Conservation (phyloP, 129 eudicot species). For the Calendula officinalis region DNA sequence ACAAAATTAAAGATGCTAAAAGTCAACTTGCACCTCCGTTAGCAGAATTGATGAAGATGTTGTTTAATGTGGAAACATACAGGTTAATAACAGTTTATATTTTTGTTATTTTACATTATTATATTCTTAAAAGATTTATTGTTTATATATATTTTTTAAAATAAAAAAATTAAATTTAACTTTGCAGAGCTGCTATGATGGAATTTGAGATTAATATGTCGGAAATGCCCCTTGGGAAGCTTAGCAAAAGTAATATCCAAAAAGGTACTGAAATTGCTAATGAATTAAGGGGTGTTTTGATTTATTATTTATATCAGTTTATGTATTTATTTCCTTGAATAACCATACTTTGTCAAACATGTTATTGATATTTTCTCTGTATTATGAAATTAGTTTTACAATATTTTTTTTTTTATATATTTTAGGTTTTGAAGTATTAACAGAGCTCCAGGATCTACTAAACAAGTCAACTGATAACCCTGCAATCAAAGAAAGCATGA, state of each 20-base stretch:
- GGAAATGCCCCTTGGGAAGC: constrained; percentile 97
- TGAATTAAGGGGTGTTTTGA: neutral
- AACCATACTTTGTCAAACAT: neutral
- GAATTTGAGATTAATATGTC: constrained; percentile 94
- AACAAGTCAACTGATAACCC: constrained; percentile 41
- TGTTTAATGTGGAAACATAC: constrained; percentile 92
- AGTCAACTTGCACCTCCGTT: constrained; percentile 77
- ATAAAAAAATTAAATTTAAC: neutral
- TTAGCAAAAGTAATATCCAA: constrained; percentile 87
- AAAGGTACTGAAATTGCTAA: constrained; percentile 49
- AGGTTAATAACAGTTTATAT: constrained; percentile 40
- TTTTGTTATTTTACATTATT: neutral
- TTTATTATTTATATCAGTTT: neutral
- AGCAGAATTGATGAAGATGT: constrained; percentile 86
- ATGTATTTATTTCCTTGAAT: neutral
- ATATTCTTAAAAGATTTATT: constrained; percentile 9
- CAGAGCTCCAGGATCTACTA: constrained; percentile 79
- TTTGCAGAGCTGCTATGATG: constrained; percentile 97
- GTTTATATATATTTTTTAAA: neutral
- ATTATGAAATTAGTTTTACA: neutral
- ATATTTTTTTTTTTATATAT: constrained; percentile 4
- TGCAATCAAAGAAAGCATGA: constrained; percentile 54
- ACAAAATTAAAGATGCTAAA: constrained; percentile 42
- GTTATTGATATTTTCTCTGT: neutral
- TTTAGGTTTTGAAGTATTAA: constrained; percentile 92